Percentiles rank a stretch among this genome's conserved stretches.
phyloP scores from a whole-genome alignment of 495 filamentous ascomycete genomes.

The Neurospora sp. region DNA sequence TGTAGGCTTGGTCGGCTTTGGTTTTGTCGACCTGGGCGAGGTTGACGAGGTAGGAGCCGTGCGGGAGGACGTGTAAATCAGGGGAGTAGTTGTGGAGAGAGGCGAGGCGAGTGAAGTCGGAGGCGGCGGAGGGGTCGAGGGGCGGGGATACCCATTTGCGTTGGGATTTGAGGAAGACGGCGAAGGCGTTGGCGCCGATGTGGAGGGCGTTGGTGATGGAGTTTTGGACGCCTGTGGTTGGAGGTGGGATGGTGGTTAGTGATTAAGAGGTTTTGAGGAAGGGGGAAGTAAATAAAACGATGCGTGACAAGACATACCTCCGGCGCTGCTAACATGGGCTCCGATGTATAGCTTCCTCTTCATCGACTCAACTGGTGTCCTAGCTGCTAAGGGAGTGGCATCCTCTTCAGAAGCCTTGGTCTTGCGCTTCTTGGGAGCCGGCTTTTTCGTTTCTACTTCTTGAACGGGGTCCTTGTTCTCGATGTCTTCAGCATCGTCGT shows the following conservation, averaged over 20 bases:
- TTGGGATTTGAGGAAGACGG: conserved; percentile 90
- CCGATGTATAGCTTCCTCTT: conserved; percentile 70
- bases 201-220: conserved; percentile 66
- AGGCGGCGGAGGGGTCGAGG: conserved; percentile 52
- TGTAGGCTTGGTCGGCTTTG: conserved; percentile 81
- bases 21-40: conserved; percentile 70
- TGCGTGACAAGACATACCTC: conserved; percentile 42
- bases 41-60: conserved; percentile 95
- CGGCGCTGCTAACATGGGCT: conserved; percentile 82
- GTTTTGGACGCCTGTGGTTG: conserved; percentile 69
- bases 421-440: conserved; percentile 36
- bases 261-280: not conserved
- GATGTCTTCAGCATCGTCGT: conserved; percentile 11
- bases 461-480: conserved; percentile 11
- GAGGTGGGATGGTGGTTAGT: not conserved
- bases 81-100: conserved; percentile 63
- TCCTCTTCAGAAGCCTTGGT: conserved; percentile 34
- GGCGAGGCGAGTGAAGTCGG: conserved; percentile 57
- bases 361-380: conserved; percentile 51
- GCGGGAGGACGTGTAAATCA: conserved; percentile 63
- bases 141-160: conserved; percentile 87
- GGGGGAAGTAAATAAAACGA: not conserved
- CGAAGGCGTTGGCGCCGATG: conserved; percentile 87
- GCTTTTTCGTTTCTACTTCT: conserved; percentile 15
- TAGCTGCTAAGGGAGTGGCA: conserved; percentile 53